These are phyloP conservation scores for Cucumis melo DNA, from an alignment of 306 rosid species.

Conservation along the genomic window DNA sequence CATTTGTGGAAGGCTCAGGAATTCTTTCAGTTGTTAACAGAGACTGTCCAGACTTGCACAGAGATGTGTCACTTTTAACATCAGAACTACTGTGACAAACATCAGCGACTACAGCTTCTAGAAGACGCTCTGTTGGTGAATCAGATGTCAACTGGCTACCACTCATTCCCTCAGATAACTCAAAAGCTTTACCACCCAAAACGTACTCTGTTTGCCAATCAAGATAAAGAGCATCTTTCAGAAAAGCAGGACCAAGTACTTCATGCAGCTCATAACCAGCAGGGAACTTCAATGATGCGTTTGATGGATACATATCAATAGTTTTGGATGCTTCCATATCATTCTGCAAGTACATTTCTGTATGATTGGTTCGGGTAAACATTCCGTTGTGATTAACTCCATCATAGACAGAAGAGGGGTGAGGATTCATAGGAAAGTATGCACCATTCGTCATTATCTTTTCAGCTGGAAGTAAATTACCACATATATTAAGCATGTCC, in stretches of 20 bases:
- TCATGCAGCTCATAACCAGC: constrained; percentile 94
- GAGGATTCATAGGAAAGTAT: constrained; percentile 30
- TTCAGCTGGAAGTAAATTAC: constrained; percentile 21
- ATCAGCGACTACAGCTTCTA: constrained; percentile 81
- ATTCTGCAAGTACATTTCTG: constrained; percentile 28
- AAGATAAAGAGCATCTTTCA: constrained; percentile 31
- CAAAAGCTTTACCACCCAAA: constrained; percentile 29
- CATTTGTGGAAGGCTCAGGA: constrained; percentile 51
- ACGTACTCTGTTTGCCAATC: constrained; percentile 29
- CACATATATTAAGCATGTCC: constrained; percentile 12
- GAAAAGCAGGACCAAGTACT: constrained; percentile 85
- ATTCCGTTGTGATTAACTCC: constrained; percentile 27
- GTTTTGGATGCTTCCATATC: constrained; percentile 20
- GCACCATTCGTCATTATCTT: constrained; percentile 30
- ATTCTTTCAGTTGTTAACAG: constrained; percentile 39
- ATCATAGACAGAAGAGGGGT: constrained; percentile 31
- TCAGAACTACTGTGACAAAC: constrained; percentile 42
- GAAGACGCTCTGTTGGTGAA: constrained; percentile 60
- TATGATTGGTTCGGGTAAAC: constrained; percentile 21
- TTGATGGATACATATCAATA: constrained; percentile 25
- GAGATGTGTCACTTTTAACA: constrained; percentile 41
- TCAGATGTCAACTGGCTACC: constrained; percentile 56
- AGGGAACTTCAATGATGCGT: constrained; percentile 52
- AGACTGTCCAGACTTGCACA: constrained; percentile 52
- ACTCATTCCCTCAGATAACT: constrained; percentile 36